Conservation (phyloP, 345 rosid genomes). For the Pistacia atlantica region DNA sequence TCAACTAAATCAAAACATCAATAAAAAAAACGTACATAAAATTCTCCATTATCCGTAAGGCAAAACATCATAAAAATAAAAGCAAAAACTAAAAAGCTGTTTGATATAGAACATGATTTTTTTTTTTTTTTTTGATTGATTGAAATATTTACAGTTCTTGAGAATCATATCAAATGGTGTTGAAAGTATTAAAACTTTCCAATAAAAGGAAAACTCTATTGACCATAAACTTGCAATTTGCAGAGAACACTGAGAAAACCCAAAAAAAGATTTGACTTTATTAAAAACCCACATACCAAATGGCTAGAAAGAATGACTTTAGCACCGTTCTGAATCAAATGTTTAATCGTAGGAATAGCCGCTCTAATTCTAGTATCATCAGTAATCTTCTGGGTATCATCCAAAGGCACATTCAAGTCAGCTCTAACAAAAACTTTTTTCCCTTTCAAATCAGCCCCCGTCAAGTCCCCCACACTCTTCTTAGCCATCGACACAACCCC, state of each 20-base stretch:
- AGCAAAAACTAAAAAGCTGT: too few species aligned
- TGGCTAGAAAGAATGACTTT: conserved; percentile 96
- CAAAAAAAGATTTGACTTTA: not conserved
- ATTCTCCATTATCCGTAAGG: too few species aligned
- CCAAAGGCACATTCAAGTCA: conserved; percentile 93
- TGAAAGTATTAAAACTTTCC: too few species aligned
- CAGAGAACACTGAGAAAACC: not conserved
- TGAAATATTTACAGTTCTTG: too few species aligned
- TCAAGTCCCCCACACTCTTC: conserved; percentile 91
- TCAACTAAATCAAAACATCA: not conserved
- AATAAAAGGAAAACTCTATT: not conserved
- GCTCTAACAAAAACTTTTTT: conserved; percentile 94
- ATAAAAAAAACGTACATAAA: not conserved
- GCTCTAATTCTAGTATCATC: conserved; percentile 96
- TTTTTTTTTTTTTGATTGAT: too few species aligned
- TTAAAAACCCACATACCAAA: conserved; percentile 48
- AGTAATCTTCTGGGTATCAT: conserved; percentile 86
- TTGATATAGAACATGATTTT: too few species aligned
- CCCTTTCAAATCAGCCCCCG: conserved; percentile 80
- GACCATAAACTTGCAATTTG: not conserved
- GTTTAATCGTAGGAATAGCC: conserved; percentile 96
- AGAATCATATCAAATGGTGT: too few species aligned
- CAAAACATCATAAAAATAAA: too few species aligned
- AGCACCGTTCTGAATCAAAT: conserved; percentile 84
- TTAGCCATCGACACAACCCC: conserved; percentile 74